Base-by-base conservation (phyloP, 805 yeast genomes). In the Candida patagonica region DNA sequence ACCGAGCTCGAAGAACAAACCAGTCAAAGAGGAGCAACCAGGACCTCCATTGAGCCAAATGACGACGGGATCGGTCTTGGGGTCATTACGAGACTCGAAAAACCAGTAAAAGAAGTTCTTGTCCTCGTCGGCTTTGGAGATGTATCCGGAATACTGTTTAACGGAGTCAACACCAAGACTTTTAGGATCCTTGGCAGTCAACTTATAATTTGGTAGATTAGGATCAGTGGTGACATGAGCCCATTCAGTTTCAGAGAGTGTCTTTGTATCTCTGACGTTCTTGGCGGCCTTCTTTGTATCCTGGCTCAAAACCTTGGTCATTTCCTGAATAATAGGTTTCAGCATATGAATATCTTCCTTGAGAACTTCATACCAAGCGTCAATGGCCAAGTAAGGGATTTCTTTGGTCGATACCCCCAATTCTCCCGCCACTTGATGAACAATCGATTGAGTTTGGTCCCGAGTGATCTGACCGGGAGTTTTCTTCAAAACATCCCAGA, bases 1-100 rank as follows among this genome's bases (percentile, higher is more conserved):
- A 20, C 98, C 97, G 52, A 88, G 70, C 62, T 92, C 97, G 53
- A 89, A 88, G 58, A 89, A 80, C 48, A 88, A 70, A 13, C 97
- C 97, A 13, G 94, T 84, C 57, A 85, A 64, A 1, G 95, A 83
- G 1, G 95, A 84, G 61, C 96, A 88, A n/a, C 96, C 96, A 36
- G 96, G 96, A 9, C 96, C 96, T 47, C 96, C 96, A 59, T 89
- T 88, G 55, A 89, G 68, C 96, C 95, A 86, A 54, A 87, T 67
- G 39, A 87, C 73, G 29, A 87, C 70, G 2, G 95, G 96, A 63
- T 87, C 96, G 44, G 70, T 82, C 47, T 65, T 64, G 13, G 95
- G 95, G 61, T 84, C 89, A 60, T 80, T 80, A 46, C 80, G 74
- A 48, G 82, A 77, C 61, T 87, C 95, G 54, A 85, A 87, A 55